phyloP scores from a whole-genome alignment of 2,329 filamentous ascomycete genomes.

The Elsinoe fawcettii region DNA sequence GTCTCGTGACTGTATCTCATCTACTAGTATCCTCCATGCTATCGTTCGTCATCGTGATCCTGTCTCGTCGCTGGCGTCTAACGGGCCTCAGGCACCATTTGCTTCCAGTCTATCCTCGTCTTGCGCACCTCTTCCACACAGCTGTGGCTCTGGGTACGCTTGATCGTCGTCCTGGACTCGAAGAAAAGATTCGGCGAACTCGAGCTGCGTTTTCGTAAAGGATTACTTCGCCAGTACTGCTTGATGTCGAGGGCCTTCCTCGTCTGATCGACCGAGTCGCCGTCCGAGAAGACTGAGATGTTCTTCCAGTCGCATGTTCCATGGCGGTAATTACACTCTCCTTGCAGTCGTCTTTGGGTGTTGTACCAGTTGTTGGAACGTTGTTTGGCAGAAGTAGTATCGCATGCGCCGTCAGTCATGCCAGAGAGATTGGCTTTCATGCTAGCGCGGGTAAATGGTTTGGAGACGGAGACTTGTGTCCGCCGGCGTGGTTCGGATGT shows the following conservation, averaged over 20 bases:
- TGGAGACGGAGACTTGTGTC: slow-evolving; percentile 14
- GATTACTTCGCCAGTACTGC: slow-evolving; percentile 9
- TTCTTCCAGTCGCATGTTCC: slow-evolving; percentile 13
- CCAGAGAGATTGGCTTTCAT: not conserved
- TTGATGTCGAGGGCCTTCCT: slow-evolving; percentile 1
- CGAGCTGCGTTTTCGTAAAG: not conserved
- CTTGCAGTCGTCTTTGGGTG: slow-evolving; percentile 1
- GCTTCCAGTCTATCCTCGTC: slow-evolving; percentile 3
- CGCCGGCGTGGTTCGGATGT: not conserved
- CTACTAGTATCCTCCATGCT: too few relatives aligned
- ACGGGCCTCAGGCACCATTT: not conserved
- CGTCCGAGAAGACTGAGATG: slow-evolving; percentile 9
- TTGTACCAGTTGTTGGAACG: slow-evolving; percentile 9
- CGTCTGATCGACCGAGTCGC: not conserved
- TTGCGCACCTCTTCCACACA: slow-evolving; percentile 4
- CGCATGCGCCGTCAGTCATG: slow-evolving; percentile 2
- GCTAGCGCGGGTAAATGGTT: slow-evolving; percentile 13
- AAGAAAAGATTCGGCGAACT: not conserved
- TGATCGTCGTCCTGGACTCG: not conserved
- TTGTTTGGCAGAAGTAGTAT: not conserved
- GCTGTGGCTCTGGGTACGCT: not conserved
- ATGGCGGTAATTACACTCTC: slow-evolving; percentile 5
- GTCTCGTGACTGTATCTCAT: not conserved
- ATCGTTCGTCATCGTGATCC: too few relatives aligned
- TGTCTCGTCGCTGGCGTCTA: not conserved